Evolutionary conservation across 352 stramenopile genomes (phyloP), one percentile per base, ranked within the genome.

Genomic region (Phytopythium boreale): DNA sequence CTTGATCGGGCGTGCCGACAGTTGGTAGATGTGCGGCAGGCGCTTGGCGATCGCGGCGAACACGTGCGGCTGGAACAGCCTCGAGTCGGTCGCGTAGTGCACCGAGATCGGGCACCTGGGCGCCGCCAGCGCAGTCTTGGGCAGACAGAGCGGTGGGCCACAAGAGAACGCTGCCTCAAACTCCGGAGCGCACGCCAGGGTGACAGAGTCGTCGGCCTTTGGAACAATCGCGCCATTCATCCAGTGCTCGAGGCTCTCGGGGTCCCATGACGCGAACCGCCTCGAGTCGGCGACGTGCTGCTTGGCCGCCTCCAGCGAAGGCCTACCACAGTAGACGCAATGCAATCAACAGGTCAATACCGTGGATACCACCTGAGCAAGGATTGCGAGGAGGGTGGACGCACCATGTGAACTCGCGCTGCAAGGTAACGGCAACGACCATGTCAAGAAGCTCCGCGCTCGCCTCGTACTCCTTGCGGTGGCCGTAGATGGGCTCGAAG

Each of bases 401-500:
- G 10, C 52, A 59, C 71, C 67, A 77, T 69, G 68, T 69, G 51
- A 55, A 71, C 49, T 74, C 22, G 37, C 69, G 69, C 24, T 68
- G 69, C 26, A 76, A 50, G 39, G 63, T 72, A 22, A 72, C 41
- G 15, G 65, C 59, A 0, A 70, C 72, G 53, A 77, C 64, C 34
- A 79, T 73, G 56, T 76, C 72, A 14, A 58, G 59, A 1, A 62
- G 53, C n/a, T 64, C 47, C 2, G 39, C 27, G 22, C 41, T 61
- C 15, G 26, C 53, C 2, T 34, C 52, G 1, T 14, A 46, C 8
- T 58, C 34, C 15, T 62, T 50, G 15, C 59, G 66, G 0, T 64
- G 66, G 4, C 66, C 66, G 62, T 82, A 78, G 17, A 75, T 74
- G 27, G 78, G 76, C 56, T 87, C 78, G 52, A 87, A 87, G 26